Percentiles rank a stretch among this genome's conserved stretches.
phyloP scores from a whole-genome alignment of 352 stramenopile genomes.

The Pythium volutum region DNA sequence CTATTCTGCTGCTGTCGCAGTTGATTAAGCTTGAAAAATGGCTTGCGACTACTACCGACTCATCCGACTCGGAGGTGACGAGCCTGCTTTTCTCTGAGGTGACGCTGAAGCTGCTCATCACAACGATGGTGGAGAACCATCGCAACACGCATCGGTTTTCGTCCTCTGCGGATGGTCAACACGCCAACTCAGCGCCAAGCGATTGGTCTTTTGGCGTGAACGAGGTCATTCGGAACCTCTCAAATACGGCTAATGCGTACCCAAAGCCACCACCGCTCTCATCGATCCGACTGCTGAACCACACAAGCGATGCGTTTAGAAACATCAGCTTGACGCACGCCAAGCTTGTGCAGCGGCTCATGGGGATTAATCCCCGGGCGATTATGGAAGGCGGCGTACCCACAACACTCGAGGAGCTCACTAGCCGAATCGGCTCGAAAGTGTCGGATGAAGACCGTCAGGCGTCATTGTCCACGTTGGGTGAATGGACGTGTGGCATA shows the following conservation, averaged over 20 bases:
- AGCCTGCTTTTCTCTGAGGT: constrained; percentile 42
- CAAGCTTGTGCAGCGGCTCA: constrained; percentile 53
- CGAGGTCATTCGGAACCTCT: constrained; percentile 55
- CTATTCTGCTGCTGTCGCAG: constrained; percentile 46
- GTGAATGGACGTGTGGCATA: constrained; percentile 47
- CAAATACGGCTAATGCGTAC: constrained; percentile 38
- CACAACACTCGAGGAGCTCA: constrained; percentile 28
- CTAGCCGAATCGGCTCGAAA: constrained; percentile 37
- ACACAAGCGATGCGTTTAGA: constrained; percentile 37
- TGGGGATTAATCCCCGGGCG: constrained; percentile 33
- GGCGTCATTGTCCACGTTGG: constrained; percentile 49
- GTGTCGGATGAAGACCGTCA: constrained; percentile 57
- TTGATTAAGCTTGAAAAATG: constrained; percentile 49
- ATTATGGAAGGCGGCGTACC: constrained; percentile 33
- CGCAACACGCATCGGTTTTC: constrained; percentile 58
- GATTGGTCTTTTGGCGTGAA: constrained; percentile 78
- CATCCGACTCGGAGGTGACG: constrained; percentile 13
- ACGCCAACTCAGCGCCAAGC: constrained; percentile 57
- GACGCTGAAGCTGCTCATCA: constrained; percentile 39
- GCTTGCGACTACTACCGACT: not conserved
- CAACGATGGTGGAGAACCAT: constrained; percentile 57
- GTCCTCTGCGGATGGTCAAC: constrained; percentile 65
- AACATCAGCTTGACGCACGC: constrained; percentile 30
- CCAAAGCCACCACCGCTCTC: constrained; percentile 51
- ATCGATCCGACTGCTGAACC: constrained; percentile 53